Percentiles rank a stretch among this genome's conserved stretches.
Evolutionary conservation across 805 yeast genomes (phyloP).

Genomic region (Spathaspora passalidarum): DNA sequence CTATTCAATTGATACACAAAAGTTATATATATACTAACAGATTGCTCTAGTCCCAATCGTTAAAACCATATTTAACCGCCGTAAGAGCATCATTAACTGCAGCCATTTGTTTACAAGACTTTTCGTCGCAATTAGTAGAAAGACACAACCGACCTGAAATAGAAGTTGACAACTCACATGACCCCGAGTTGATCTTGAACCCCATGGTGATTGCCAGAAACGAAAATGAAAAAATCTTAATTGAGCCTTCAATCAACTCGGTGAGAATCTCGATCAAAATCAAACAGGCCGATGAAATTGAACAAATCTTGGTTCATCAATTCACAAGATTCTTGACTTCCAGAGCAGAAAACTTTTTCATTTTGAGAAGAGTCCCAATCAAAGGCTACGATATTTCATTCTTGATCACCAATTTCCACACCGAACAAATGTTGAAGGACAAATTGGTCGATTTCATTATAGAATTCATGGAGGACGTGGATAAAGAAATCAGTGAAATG

Average conservation of each 20-base stretch:
- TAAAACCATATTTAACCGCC: slow-evolving; percentile 90
- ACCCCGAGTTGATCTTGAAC: slow-evolving; percentile 80
- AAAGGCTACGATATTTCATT: slow-evolving; percentile 92
- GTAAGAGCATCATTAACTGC: slow-evolving; percentile 93
- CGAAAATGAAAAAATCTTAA: slow-evolving; percentile 87
- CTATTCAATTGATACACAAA: not conserved
- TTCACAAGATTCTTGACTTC: slow-evolving; percentile 91
- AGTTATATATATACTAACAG: slow-evolving; percentile 7
- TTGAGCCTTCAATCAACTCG: slow-evolving; percentile 92
- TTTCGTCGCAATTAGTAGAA: slow-evolving; percentile 92
- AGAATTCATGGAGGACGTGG: slow-evolving; percentile 99
- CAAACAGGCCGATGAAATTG: slow-evolving; percentile 97
- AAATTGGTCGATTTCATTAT: slow-evolving; percentile 95
- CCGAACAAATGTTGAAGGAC: slow-evolving; percentile 92
- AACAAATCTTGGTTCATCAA: slow-evolving; percentile 88
- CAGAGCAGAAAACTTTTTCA: slow-evolving; percentile 92
- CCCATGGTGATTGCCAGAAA: slow-evolving; percentile 90
- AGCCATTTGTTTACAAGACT: slow-evolving; percentile 87
- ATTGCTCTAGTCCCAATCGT: slow-evolving; percentile 78
- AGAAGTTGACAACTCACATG: slow-evolving; percentile 68
- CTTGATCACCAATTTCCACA: slow-evolving; percentile 88
- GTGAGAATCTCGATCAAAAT: slow-evolving; percentile 87
- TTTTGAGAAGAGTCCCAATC: slow-evolving; percentile 87
- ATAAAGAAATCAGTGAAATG: slow-evolving; percentile 98
- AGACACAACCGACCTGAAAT: slow-evolving; percentile 97